Evolutionary conservation across 2,329 filamentous ascomycete genomes (phyloP).

Genomic region (Paraphoma sp.): DNA sequence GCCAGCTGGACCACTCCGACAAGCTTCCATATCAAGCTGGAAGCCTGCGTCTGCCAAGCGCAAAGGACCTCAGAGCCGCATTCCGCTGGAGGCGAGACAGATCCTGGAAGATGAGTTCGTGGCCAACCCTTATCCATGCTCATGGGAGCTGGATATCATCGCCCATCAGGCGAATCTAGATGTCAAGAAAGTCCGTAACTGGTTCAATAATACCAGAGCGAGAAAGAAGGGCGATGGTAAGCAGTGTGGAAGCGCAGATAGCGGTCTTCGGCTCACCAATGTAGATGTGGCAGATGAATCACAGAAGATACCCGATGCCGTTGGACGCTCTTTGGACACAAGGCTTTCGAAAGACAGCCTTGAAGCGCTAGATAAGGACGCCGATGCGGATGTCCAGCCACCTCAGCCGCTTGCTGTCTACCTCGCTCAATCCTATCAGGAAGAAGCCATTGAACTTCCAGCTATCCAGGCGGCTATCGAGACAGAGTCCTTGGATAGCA

Average conservation of each 20-base stretch:
- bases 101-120: conserved; percentile 46
- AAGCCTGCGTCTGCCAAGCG: conserved; percentile 44
- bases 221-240: conserved; percentile 39
- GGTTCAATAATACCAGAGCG: conserved; percentile 46
- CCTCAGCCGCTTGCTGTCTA: conserved; percentile 43
- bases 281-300: conserved; percentile 11
- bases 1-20: conserved; percentile 12
- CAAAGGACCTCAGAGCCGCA: conserved; percentile 39
- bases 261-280: conserved; percentile 6
- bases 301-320: conserved; percentile 7
- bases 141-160: conserved; percentile 46
- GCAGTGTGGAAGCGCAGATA: not conserved
- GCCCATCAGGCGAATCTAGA: conserved; percentile 46
- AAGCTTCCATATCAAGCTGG: conserved; percentile 20
- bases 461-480: conserved; percentile 42
- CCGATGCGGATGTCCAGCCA: conserved; percentile 20
- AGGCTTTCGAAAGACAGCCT: conserved; percentile 41
- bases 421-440: conserved; percentile 43
- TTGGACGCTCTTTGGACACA: conserved; percentile 17
- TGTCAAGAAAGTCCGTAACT: conserved; percentile 43
- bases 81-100: conserved; percentile 39
- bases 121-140: conserved; percentile 43
- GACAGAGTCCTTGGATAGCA: conserved; percentile 25
- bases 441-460: conserved; percentile 37
- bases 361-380: conserved; percentile 33